Base-by-base conservation (phyloP, 192 early-diverging fungal species). In the Coemansia guatemalensis region DNA sequence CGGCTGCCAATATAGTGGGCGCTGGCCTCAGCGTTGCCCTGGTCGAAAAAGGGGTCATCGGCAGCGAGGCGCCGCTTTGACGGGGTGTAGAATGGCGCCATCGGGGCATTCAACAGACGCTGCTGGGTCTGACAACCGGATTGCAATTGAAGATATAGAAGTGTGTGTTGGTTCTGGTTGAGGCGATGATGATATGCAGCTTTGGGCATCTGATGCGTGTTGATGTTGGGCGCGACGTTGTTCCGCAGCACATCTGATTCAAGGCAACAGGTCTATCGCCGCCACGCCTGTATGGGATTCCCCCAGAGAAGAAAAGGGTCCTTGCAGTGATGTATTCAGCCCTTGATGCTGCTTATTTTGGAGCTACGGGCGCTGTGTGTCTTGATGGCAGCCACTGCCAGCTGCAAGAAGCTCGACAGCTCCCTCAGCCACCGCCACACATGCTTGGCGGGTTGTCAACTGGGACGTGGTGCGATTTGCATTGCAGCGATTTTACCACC, bases 1-100 rank as follows among this genome's bases (percentile, higher is more conserved):
- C 60, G 56, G 44, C 67, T 67, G 25, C 55, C 58, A 55, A 68
- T 56, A 30, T 35, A 57, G 58, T 48, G 32, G 39, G 65, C 44
- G 48, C 23, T 41, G 29, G 63, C 53, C 44, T 78, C 75, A 47
- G 69, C 69, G 26, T 78, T 78, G 58, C 75, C 75, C 23, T 52
- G 66, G 41, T 58, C 63, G 48, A 78, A 78, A 54, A 78, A 78
- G 5, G 75, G 69, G 56, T 78, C 69, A 30, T 48, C 48, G 35
- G 50, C 47, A 18, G 54, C 51, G 52, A 68, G 67, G 63, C 75
- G 75, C 20, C 75, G 65, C 70, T 78, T 78, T 58, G 66, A 49
- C n/a, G 75, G 75, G n/a, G 33, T 48, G 26, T 78, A 78, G 50
- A 78, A 41, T 60, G 61, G 61, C 51, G 30, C 47, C 65, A 58